These are phyloP conservation scores for Plectosphaerella plurivora DNA, from an alignment of 2,329 filamentous ascomycete genomes.

Conservation along the genomic window DNA sequence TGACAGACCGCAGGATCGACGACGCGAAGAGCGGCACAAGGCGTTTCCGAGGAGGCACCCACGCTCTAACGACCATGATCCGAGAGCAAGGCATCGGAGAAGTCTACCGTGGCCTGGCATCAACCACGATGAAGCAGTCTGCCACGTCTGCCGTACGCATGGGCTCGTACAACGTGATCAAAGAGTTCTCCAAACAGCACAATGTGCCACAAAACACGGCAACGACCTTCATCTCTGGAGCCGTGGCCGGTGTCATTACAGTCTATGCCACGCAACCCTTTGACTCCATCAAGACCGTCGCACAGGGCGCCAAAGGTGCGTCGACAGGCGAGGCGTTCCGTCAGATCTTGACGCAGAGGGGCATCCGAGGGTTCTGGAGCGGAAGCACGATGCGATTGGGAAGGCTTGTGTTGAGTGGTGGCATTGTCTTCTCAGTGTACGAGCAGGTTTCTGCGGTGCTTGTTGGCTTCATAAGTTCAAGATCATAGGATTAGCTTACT, in stretches of 20 bases:
- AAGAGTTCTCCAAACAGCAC: conserved; percentile 21
- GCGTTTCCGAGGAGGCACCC: conserved; percentile 21
- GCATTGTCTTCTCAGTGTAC: conserved; percentile 61
- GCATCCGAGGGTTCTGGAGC: conserved; percentile 59
- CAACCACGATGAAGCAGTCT: conserved; percentile 43
- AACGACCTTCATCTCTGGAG: conserved; percentile 58
- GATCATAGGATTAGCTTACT: no score
- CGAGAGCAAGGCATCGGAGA: conserved; percentile 33
- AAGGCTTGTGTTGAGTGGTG: conserved; percentile 60
- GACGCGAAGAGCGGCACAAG: conserved; percentile 24
- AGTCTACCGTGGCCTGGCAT: conserved; percentile 37
- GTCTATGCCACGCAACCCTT: conserved; percentile 58
- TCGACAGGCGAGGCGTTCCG: conserved; percentile 52
- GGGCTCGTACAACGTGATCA: conserved; percentile 43
- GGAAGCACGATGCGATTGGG: conserved; percentile 66
- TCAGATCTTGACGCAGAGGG: conserved; percentile 51
- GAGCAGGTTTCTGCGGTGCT: conserved; percentile 50
- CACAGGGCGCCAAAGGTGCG: conserved; percentile 54
- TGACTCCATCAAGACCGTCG: conserved; percentile 59
- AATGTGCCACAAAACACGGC: conserved; percentile 13
- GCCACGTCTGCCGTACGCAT: conserved; percentile 41
- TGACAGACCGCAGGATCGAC: conserved; percentile 22
- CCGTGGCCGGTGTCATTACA: conserved; percentile 55
- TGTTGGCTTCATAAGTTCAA: no score
- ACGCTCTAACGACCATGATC: conserved; percentile 27